These are phyloP conservation scores for Saccharum officinarum DNA, from an alignment of 176 grass and related monocot genomes.

Conservation along the genomic window DNA sequence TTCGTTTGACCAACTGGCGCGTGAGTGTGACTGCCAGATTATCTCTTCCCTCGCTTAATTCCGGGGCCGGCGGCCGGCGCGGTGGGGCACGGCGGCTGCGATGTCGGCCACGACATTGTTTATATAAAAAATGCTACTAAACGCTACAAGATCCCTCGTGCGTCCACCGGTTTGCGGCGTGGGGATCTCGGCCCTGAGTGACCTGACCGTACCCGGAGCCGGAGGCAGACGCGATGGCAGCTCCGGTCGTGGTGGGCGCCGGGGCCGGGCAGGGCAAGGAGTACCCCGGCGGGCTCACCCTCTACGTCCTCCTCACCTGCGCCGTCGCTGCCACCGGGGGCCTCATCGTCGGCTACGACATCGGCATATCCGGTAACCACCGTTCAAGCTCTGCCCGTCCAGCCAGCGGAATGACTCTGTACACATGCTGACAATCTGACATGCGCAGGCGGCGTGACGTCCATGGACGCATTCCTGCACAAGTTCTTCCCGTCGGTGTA, in stretches of 20 bases:
- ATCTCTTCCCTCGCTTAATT: not conserved
- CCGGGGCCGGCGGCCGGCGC: no score
- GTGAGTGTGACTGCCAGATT: not conserved
- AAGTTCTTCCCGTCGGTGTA: slow-evolving; percentile 43
- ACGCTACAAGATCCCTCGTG: not conserved
- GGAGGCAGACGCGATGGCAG: not conserved
- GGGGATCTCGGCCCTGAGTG: not conserved
- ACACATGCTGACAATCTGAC: not conserved
- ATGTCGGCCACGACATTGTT: not conserved
- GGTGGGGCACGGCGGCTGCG: not conserved
- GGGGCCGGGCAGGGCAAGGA: not conserved
- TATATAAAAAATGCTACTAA: not conserved
- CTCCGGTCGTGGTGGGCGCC: not conserved
- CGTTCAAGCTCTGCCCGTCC: not conserved
- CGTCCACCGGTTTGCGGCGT: not conserved
- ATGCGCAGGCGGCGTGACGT: slow-evolving; percentile 33
- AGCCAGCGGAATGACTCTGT: not conserved
- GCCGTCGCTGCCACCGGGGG: slow-evolving; percentile 24
- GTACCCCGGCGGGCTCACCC: slow-evolving; percentile 18
- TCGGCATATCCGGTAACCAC: slow-evolving; percentile 35
- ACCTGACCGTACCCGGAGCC: not conserved
- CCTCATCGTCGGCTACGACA: slow-evolving; percentile 39
- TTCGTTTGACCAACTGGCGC: not conserved
- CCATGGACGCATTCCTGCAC: slow-evolving; percentile 36
- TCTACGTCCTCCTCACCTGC: slow-evolving; percentile 45